Evolutionary conservation across 2,329 filamentous ascomycete species (phyloP), one percentile per base, ranked within the genome.

Genomic region (Penicillium sp.): DNA sequence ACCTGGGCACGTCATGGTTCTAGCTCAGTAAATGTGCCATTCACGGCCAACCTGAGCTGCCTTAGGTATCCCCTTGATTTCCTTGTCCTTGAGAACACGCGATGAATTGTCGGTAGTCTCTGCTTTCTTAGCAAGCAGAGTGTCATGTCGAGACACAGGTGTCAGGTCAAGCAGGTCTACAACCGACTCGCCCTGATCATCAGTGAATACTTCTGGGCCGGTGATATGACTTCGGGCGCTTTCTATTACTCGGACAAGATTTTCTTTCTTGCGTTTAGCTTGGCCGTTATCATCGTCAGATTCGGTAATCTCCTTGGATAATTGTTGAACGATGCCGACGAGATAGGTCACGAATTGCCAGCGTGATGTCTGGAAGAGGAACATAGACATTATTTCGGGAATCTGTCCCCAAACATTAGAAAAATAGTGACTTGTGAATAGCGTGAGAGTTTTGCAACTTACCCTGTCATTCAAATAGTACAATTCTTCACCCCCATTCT

Each of bases 361-460:
- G 23, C 92, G 83, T 2, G 92, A 96, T 16, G 87, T 86, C 70
- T 97, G 93, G 68, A 96, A 99, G 18, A 99, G 80, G 65, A 97
- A 89, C 52, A 88, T 79, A 0, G 84, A 79, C 90, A 96, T 92
- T 61, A 96, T 88, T 42, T 90, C 85, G 50, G 89, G 87, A 80
- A 96, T 93, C 68, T 86, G 45, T 26, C 34, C 34, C 12, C 29
- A 5, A 9, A 24, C 18, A 6, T 34, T 9, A 18, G 28, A 10
- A 29, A 12, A 7, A 28, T 13, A 51, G 29, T 8, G 26, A 31
- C 33, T 23, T 5, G n/a, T 18, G 12, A 21, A 38, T n/a, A 45
- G 23, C 12, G 4, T 36, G 31, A 23, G 28, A 2, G 1, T 15
- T 42, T 15, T 38, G 24, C 41, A 16, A 54, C 68, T 51, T 61